Conservation (phyloP, 345 rosid species). For the Dipteronia dyeriana region DNA sequence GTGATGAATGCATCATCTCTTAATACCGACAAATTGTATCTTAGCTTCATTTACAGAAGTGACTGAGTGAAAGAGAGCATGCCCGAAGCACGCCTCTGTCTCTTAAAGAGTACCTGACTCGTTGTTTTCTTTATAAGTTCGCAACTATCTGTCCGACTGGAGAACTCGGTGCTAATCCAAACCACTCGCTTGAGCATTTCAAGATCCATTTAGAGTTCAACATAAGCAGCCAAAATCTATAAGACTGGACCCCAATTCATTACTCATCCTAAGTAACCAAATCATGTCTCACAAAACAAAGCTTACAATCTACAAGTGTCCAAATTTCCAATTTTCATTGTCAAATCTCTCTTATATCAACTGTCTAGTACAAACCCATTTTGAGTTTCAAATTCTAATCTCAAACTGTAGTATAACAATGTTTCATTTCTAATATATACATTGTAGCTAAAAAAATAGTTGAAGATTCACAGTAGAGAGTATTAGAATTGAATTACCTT, state of each 20-base stretch:
- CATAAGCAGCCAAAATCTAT: background rate
- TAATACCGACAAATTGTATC: background rate
- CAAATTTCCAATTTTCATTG: background rate
- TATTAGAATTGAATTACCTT: constrained; percentile 35
- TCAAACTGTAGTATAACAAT: background rate
- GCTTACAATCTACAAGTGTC: background rate
- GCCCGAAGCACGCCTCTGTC: background rate
- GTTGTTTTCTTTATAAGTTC: background rate
- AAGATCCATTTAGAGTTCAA: background rate
- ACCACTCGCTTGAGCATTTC: background rate
- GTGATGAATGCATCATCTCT: background rate
- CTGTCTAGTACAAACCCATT: background rate
- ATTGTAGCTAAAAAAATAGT: no score
- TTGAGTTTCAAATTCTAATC: background rate
- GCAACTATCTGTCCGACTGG: background rate
- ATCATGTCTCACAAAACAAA: background rate
- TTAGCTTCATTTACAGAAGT: background rate
- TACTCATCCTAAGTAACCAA: background rate
- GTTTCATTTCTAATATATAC: no score
- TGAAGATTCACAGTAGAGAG: background rate
- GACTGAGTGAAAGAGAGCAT: background rate
- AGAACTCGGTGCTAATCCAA: background rate
- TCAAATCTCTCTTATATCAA: background rate
- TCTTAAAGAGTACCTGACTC: background rate
- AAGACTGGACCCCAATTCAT: background rate